These are phyloP conservation scores for Helianthus tuberosus DNA, from an alignment of 129 eudicot species.

Conservation along the genomic window DNA sequence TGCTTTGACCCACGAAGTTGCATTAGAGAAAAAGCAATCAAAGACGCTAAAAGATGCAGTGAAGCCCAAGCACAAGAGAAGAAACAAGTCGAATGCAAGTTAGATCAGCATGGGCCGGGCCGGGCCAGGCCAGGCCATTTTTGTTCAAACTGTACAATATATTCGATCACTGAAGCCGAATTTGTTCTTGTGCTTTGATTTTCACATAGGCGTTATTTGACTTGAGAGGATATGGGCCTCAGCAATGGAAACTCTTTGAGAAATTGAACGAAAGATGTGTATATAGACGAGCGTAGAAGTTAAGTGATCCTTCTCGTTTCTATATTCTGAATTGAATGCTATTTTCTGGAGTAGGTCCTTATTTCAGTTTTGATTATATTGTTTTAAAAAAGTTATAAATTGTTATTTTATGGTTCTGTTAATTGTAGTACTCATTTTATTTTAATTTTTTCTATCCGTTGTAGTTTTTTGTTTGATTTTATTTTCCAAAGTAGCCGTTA, in stretches of 20 bases:
- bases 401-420: too few relatives aligned
- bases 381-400: too few relatives aligned
- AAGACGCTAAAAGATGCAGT: slow-evolving; percentile 81
- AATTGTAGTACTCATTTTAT: too few relatives aligned
- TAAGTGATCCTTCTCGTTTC: not conserved
- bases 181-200: not conserved
- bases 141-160: not conserved
- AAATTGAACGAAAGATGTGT: not conserved
- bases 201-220: not conserved
- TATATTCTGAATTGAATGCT: not conserved
- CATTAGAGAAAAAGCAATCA: slow-evolving; percentile 24
- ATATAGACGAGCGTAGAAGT: not conserved
- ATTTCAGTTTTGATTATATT: not conserved
- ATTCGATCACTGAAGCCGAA: not conserved
- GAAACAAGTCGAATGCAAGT: slow-evolving; percentile 44
- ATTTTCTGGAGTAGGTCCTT: not conserved
- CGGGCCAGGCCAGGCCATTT: not conserved
- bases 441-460: too few relatives aligned
- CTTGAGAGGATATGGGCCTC: not conserved
- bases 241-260: not conserved
- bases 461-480: too few relatives aligned
- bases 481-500: too few relatives aligned
- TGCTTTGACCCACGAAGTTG: slow-evolving; percentile 27
- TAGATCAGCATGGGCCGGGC: not conserved
- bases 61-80: slow-evolving; percentile 84